These are phyloP conservation scores for Pisolithus thermaeus DNA, from an alignment of 1,284 basidiomycete species.

Conservation along the genomic window DNA sequence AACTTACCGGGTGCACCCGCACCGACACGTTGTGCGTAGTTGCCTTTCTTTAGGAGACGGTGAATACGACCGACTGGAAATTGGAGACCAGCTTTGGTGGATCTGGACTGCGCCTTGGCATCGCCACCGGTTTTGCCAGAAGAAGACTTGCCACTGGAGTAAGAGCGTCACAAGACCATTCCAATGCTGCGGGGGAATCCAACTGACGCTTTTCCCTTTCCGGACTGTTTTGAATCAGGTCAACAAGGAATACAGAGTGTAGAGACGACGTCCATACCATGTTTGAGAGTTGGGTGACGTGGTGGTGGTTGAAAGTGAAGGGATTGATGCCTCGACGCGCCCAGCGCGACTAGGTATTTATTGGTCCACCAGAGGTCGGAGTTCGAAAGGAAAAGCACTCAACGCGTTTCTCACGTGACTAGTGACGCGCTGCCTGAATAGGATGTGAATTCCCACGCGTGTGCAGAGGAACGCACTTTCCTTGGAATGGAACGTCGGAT, in stretches of 20 bases:
- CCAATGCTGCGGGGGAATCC: not conserved
- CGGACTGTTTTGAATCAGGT: slow-evolving; percentile 33
- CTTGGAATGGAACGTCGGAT: not conserved
- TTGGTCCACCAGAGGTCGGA: slow-evolving; percentile 23
- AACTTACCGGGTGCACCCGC: slow-evolving; percentile 66
- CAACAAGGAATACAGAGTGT: not conserved
- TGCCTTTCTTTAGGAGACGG: slow-evolving; percentile 75
- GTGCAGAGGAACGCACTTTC: not conserved
- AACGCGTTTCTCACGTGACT: slow-evolving; percentile 32
- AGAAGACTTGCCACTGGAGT: slow-evolving; percentile 48
- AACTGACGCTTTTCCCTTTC: slow-evolving; percentile 50
- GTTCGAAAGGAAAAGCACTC: slow-evolving; percentile 24
- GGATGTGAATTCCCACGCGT: slow-evolving; percentile 7
- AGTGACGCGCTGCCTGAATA: slow-evolving; percentile 17
- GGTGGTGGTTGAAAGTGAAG: slow-evolving; percentile 11
- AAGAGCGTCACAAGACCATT: slow-evolving; percentile 2
- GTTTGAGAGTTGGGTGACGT: not conserved
- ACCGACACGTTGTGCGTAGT: slow-evolving; percentile 71
- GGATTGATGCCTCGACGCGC: not conserved
- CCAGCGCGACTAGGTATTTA: slow-evolving; percentile 28
- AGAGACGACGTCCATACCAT: slow-evolving; percentile 17
- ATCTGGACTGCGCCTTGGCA: slow-evolving; percentile 56
- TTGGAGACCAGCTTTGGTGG: slow-evolving; percentile 73
- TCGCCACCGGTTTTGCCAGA: slow-evolving; percentile 51
- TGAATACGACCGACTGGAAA: slow-evolving; percentile 89